A percentile compares a stretch with the other conserved stretches of the same genome.
Conservation (phyloP, 2,329 filamentous ascomycete species). For the Blastomyces gilchristii region DNA sequence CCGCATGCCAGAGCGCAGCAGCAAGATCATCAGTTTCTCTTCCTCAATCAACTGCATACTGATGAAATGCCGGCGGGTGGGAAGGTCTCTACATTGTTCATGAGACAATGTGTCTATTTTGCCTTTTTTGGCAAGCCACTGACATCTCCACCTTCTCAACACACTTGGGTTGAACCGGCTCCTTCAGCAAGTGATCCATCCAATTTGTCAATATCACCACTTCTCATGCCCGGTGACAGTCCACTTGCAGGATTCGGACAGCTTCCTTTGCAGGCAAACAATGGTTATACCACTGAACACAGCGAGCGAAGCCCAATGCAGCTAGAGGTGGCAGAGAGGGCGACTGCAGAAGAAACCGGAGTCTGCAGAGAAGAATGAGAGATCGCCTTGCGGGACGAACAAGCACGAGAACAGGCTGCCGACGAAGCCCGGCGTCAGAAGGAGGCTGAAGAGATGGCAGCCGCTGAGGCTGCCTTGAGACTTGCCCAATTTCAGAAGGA, state of each 20-base stretch:
- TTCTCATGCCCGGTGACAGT: not conserved
- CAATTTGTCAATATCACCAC: not conserved
- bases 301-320: not conserved
- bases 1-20: slow-evolving; percentile 13
- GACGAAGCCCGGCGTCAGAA: no score
- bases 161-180: not conserved
- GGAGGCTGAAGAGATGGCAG: not conserved
- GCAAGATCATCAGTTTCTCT: slow-evolving; percentile 17
- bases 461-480: no score
- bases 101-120: slow-evolving; percentile 19
- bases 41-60: slow-evolving; percentile 17
- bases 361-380: no score
- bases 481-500: no score
- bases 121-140: slow-evolving; percentile 17
- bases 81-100: slow-evolving; percentile 15
- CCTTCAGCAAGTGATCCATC: not conserved
- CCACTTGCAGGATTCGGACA: not conserved
- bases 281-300: not conserved
- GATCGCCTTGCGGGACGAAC: no score
- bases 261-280: not conserved
- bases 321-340: not conserved
- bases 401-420: no score
- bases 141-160: slow-evolving; percentile 2
- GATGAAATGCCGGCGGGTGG: slow-evolving; percentile 2
- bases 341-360: not conserved